These are phyloP conservation scores for Cladorrhinum samala DNA, from an alignment of 495 filamentous ascomycete species.

Conservation along the genomic window DNA sequence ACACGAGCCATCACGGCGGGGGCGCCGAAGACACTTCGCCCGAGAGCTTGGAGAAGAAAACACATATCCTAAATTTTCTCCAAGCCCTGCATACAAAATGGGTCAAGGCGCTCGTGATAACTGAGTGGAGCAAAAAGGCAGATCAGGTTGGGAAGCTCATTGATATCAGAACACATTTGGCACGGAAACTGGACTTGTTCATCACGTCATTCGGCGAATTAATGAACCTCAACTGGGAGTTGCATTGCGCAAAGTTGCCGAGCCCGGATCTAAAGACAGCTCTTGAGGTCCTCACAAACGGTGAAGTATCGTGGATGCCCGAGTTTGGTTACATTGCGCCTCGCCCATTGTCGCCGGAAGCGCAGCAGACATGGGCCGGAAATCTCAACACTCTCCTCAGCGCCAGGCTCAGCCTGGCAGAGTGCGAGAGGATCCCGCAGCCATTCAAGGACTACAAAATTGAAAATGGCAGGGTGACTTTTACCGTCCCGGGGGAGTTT, in stretches of 20 bases:
- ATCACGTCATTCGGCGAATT: slow-evolving; percentile 52
- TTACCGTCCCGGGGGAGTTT: slow-evolving; percentile 75
- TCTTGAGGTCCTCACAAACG: slow-evolving; percentile 70
- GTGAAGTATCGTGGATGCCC: slow-evolving; percentile 67
- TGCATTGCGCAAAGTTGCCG: slow-evolving; percentile 60
- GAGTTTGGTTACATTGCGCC: slow-evolving; percentile 79
- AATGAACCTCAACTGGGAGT: slow-evolving; percentile 60
- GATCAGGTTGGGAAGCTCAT: slow-evolving; percentile 73
- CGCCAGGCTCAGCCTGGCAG: slow-evolving; percentile 70
- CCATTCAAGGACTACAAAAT: slow-evolving; percentile 70
- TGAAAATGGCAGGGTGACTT: slow-evolving; percentile 75
- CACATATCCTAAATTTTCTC: slow-evolving; percentile 65
- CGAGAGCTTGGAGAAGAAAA: slow-evolving; percentile 73
- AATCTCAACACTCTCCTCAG: slow-evolving; percentile 79
- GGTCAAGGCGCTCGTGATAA: slow-evolving; percentile 83
- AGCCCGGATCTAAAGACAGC: slow-evolving; percentile 91
- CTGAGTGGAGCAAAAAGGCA: slow-evolving; percentile 77
- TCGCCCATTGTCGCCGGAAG: slow-evolving; percentile 57
- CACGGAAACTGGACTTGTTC: slow-evolving; percentile 52
- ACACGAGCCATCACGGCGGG: slow-evolving; percentile 5
- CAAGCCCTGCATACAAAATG: slow-evolving; percentile 54
- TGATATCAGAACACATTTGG: slow-evolving; percentile 70
- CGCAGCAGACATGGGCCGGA: slow-evolving; percentile 61
- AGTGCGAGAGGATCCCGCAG: slow-evolving; percentile 67
- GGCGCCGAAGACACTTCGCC: slow-evolving; percentile 49